These are phyloP conservation scores for Lachnellula hyalina DNA, from an alignment of 2,329 filamentous ascomycete species.

Conservation along the genomic window DNA sequence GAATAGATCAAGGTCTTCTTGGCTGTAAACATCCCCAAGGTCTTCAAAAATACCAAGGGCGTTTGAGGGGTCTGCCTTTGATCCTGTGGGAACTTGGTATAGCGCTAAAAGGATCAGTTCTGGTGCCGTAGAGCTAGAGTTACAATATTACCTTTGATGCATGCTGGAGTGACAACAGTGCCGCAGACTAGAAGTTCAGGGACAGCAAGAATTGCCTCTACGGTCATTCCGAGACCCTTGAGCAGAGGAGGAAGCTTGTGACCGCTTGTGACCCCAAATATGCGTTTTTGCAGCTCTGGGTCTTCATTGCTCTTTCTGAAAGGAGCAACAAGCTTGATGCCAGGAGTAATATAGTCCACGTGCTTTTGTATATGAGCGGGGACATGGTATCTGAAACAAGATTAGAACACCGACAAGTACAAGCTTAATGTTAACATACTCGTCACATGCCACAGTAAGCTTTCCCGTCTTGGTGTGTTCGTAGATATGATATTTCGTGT, in stretches of 20 bases:
- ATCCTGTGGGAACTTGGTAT: constrained; percentile 30
- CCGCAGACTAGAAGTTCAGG: constrained; percentile 24
- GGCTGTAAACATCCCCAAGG: constrained; percentile 46
- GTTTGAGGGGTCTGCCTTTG: constrained; percentile 11
- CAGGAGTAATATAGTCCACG: constrained; percentile 30
- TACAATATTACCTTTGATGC: constrained; percentile 37
- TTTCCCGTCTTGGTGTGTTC: constrained; percentile 46
- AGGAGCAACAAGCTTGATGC: constrained; percentile 35
- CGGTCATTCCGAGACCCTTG: constrained; percentile 4
- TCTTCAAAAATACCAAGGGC: constrained; percentile 49
- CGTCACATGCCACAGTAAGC: constrained; percentile 28
- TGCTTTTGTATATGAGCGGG: constrained; percentile 24
- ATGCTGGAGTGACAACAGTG: constrained; percentile 35
- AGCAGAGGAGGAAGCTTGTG: constrained; percentile 4
- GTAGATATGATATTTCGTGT: constrained; percentile 40
- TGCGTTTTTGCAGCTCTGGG: constrained; percentile 13
- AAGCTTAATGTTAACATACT: constrained; percentile 2
- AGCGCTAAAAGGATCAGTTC: constrained; percentile 33
- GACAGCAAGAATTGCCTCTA: constrained; percentile 8
- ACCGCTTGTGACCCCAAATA: constrained; percentile 13
- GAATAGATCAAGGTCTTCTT: constrained; percentile 40
- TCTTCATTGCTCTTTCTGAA: constrained; percentile 33
- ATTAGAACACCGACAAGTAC: background rate
- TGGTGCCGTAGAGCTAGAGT: constrained; percentile 31
- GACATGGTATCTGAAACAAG: constrained; percentile 20